Evolutionary conservation across 345 rosid species (phyloP).

Genomic region (Cardamine occulta): DNA sequence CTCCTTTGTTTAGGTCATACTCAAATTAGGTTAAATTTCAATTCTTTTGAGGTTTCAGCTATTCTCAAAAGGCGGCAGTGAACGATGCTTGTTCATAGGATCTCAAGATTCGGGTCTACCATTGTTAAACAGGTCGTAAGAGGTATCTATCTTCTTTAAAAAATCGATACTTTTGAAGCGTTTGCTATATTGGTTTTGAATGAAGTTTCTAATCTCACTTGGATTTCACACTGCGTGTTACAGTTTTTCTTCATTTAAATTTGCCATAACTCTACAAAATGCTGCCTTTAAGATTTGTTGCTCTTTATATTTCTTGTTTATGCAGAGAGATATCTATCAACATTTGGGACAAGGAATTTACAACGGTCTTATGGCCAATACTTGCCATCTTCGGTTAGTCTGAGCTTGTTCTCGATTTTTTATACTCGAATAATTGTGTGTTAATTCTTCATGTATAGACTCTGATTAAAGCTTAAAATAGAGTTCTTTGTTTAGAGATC

Average conservation of each 20-base stretch:
- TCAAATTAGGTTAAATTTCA: slow-evolving; percentile 29
- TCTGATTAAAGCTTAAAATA: background rate
- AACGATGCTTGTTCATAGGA: slow-evolving; percentile 52
- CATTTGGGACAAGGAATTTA: slow-evolving; percentile 25
- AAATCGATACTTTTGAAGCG: background rate
- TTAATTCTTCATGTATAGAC: background rate
- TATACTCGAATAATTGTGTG: background rate
- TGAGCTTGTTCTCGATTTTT: slow-evolving; percentile 7
- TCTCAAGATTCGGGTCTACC: slow-evolving; percentile 52
- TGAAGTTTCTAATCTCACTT: background rate
- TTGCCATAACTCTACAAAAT: background rate
- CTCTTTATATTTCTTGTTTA: slow-evolving; percentile 28
- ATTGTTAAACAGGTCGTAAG: slow-evolving; percentile 51
- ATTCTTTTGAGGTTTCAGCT: slow-evolving; percentile 21
- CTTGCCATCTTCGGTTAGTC: slow-evolving; percentile 56
- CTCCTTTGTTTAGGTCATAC: background rate
- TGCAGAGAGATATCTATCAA: slow-evolving; percentile 48
- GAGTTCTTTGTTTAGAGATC: slow-evolving; percentile 27
- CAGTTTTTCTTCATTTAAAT: background rate
- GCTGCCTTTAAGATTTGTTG: slow-evolving; percentile 18
- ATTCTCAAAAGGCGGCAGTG: slow-evolving; percentile 15
- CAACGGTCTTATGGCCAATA: slow-evolving; percentile 38
- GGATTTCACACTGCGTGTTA: no score
- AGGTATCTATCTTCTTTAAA: slow-evolving; percentile 44
- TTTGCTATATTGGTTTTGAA: slow-evolving; percentile 1